Conservation (phyloP, 2,329 filamentous ascomycete genomes). For the Remersonia thermophila region DNA sequence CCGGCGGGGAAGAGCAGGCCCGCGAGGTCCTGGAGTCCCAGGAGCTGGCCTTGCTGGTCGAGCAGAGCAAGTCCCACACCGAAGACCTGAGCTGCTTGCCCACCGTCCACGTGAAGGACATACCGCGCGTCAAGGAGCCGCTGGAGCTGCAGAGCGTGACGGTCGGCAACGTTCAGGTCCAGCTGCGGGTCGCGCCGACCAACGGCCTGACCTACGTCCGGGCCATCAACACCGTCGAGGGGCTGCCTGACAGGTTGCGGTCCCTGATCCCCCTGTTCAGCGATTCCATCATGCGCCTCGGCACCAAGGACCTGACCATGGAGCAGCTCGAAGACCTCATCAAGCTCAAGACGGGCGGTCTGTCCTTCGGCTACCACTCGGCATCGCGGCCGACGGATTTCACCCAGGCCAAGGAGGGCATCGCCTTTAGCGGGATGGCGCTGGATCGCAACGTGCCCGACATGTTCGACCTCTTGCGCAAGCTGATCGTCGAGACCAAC, state of each 20-base stretch:
- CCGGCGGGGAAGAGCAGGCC: constrained; percentile 60
- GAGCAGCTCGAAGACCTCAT: constrained; percentile 92
- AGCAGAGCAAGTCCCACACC: constrained; percentile 73
- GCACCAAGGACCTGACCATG: constrained; percentile 78
- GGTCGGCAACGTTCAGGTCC: constrained; percentile 54
- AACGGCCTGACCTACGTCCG: constrained; percentile 96
- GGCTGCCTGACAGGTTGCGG: constrained; percentile 73
- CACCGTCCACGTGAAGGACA: constrained; percentile 78
- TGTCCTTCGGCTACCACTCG: constrained; percentile 76
- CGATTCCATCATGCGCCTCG: constrained; percentile 84
- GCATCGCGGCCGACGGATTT: constrained; percentile 65
- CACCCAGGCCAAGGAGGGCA: constrained; percentile 60
- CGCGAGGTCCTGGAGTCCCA: constrained; percentile 60
- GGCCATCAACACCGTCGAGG: constrained; percentile 67
- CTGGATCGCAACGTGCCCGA: constrained; percentile 80
- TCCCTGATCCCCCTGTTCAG: constrained; percentile 81
- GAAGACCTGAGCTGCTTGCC: constrained; percentile 82
- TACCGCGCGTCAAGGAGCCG: constrained; percentile 62
- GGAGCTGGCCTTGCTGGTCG: constrained; percentile 66
- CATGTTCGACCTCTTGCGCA: constrained; percentile 78
- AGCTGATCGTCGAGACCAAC: constrained; percentile 73
- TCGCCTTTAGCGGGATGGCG: constrained; percentile 76
- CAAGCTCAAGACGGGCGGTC: constrained; percentile 88
- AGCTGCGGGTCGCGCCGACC: constrained; percentile 87
- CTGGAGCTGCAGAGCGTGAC: constrained; percentile 50